Evolutionary conservation across 805 yeast genomes (phyloP), one percentile per base, ranked within the genome.

Genomic region (Cyberlindnera japonica): DNA sequence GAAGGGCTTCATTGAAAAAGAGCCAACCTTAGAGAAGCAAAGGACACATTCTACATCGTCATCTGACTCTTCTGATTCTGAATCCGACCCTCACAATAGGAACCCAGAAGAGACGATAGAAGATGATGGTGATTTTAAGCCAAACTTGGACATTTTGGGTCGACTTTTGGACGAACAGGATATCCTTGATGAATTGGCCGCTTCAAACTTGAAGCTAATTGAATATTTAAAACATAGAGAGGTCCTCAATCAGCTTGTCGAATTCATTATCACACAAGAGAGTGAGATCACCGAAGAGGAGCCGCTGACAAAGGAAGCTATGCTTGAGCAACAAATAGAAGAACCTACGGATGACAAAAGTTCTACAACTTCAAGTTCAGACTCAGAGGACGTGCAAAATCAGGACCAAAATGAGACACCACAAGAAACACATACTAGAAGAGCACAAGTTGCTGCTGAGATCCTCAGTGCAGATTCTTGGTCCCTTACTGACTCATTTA

Each of bases 391-490:
- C 27, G 35, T 47, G 25, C 48, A 53, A 19, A 48, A 52, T 15
- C 46, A 45, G 23, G 52, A 54, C 44, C 58, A 57, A 9, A 55
- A 57, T 11, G 71, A 68, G 41, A 61, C 63, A 5, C 64, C 63
- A 23, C 64, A 65, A 33, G 66, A 64, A 37, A 63, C 49, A 3
- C 68, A 63, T 33, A 44, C 59, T 2, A 58, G 72, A 51, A 58
- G 75, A 45, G 80, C 88, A 2, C 81, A 79, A 41, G 72, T 83
- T 51, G 89, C 96, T 6, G 87, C 96, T 2, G 98, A 93, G 59
- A 82, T 93, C 31, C 68, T 93, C 35, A 78, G 91, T 29, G 87
- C 93, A 4, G 98, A 91, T 57, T 90, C 89, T 8, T 91, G 97
- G 96, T 83, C 95, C 3, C 69, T 93, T 27, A 84, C 96, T 2